Conservation (phyloP, 116 monocot genomes). For the Trichopus zeylanicus region DNA sequence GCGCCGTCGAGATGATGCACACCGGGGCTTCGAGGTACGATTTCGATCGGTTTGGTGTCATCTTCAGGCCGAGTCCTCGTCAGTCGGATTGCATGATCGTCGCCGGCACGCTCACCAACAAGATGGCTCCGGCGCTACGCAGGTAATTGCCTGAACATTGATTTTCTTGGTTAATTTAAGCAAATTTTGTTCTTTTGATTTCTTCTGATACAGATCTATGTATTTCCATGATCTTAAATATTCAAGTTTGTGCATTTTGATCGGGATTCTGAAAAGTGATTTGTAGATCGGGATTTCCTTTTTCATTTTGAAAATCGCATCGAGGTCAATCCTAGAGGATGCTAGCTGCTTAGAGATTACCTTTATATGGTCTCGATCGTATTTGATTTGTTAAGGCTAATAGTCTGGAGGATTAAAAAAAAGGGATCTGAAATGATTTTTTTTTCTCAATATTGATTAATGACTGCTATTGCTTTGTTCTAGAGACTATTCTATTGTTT, state of each 20-base stretch:
- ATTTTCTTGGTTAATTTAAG: not conserved
- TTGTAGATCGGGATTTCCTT: no score
- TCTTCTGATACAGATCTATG: not conserved
- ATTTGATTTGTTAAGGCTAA: no score
- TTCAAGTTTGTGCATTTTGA: not conserved
- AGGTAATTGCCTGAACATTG: conserved; percentile 33
- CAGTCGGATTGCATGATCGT: conserved; percentile 99
- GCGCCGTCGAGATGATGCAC: conserved; percentile 99
- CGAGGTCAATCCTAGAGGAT: no score
- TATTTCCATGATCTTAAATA: not conserved
- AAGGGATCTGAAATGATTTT: no score
- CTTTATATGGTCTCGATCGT: no score
- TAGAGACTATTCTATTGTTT: no score
- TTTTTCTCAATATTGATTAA: no score
- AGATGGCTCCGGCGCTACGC: conserved; percentile 96
- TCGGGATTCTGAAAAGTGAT: not conserved
- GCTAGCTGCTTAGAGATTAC: no score
- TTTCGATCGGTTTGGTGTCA: conserved; percentile 88
- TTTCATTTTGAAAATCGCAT: no score
- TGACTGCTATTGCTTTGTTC: no score
- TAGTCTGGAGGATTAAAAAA: no score
- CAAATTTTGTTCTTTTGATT: not conserved
- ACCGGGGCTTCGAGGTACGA: conserved; percentile 80
- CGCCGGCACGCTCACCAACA: conserved; percentile 93
- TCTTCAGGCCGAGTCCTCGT: conserved; percentile 89